These are phyloP conservation scores for Schizosaccharomyces osmophilus DNA, from an alignment of 805 yeast species.

Conservation along the genomic window DNA sequence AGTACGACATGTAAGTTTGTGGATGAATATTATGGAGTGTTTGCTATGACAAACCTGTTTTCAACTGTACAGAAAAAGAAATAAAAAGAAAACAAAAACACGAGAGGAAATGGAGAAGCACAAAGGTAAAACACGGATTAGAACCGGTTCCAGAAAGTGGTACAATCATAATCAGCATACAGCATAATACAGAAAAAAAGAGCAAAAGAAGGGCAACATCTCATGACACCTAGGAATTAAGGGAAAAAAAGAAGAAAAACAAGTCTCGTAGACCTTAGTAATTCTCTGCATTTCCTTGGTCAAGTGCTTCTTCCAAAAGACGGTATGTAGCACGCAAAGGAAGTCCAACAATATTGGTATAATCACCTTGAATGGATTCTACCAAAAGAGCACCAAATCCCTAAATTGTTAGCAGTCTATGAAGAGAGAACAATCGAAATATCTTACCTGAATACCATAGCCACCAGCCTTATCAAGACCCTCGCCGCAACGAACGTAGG, in stretches of 20 bases:
- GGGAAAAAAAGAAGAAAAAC: background rate
- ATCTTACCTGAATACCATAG: slow-evolving; percentile 26
- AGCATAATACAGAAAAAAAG: background rate
- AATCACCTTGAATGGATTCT: slow-evolving; percentile 48
- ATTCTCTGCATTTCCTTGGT: background rate
- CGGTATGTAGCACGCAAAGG: slow-evolving; percentile 39
- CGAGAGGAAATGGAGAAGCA: slow-evolving; percentile 4
- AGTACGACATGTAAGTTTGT: too few species aligned
- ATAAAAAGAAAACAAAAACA: background rate
- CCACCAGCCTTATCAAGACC: slow-evolving; percentile 82
- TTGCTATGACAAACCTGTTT: too few species aligned
- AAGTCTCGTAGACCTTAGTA: background rate
- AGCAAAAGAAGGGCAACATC: background rate
- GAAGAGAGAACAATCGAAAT: background rate
- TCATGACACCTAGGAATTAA: background rate
- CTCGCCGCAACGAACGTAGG: slow-evolving; percentile 47
- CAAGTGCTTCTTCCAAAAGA: slow-evolving; percentile 17
- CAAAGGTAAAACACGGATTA: background rate
- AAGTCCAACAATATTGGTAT: slow-evolving; percentile 64
- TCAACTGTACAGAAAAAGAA: too few species aligned
- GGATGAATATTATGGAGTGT: too few species aligned
- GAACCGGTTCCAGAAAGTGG: too few species aligned
- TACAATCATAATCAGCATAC: too few species aligned
- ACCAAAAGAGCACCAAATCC: slow-evolving; percentile 39
- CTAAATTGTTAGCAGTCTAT: slow-evolving; percentile 18